phyloP scores from a whole-genome alignment of 345 rosid species.

The Theobroma cacao region DNA sequence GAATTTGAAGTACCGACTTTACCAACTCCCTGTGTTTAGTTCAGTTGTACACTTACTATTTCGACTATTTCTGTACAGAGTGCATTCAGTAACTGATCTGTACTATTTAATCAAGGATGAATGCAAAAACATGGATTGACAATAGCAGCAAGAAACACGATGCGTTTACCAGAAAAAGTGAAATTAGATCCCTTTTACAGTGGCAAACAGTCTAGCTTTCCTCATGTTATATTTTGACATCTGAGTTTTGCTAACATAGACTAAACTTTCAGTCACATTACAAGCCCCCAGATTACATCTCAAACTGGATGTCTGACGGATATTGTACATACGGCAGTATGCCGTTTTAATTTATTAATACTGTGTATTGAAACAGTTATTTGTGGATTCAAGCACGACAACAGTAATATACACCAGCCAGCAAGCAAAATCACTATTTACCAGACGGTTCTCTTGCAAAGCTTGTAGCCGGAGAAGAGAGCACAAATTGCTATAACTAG shows the following conservation, averaged over 20 bases:
- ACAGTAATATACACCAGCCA: background rate
- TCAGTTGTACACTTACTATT: background rate
- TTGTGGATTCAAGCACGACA: background rate
- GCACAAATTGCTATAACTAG: conserved; percentile 38
- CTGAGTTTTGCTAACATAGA: background rate
- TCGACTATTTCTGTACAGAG: background rate
- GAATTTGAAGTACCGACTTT: background rate
- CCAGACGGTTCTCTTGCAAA: conserved; percentile 58
- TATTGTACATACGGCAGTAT: background rate
- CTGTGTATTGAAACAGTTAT: background rate
- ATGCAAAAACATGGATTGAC: too few species aligned
- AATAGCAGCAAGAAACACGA: background rate
- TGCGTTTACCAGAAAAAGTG: background rate
- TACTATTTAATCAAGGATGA: background rate
- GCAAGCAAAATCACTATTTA: conserved; percentile 8
- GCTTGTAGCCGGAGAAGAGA: conserved; percentile 71
- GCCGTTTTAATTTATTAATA: background rate
- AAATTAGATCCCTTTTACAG: background rate
- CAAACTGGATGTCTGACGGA: background rate
- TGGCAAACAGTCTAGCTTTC: background rate
- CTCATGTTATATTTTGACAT: background rate
- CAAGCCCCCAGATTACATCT: background rate
- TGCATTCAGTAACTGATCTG: background rate
- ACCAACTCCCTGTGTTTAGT: background rate
- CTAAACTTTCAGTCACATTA: background rate